Conservation (phyloP, 805 yeast species). For the Cyberlindnera euphorbiiphila region DNA sequence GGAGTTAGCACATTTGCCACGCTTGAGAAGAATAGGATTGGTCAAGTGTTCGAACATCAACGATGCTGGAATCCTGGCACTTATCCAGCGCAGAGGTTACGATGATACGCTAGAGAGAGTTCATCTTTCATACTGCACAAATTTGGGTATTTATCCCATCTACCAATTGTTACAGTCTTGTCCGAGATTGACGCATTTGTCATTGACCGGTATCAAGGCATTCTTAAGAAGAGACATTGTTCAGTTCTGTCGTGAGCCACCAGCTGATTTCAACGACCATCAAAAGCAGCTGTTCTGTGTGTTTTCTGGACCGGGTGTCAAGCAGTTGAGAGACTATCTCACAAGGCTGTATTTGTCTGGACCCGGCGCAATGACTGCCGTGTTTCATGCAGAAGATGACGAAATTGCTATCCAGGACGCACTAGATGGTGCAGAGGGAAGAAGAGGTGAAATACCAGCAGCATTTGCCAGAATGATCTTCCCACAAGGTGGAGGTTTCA, state of each 20-base stretch:
- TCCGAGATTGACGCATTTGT: slow-evolving; percentile 82
- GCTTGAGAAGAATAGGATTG: slow-evolving; percentile 83
- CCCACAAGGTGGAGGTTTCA: slow-evolving; percentile 1
- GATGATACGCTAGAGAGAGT: slow-evolving; percentile 88
- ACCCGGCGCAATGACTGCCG: neutral
- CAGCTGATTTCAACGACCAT: slow-evolving; percentile 83
- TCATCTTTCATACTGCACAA: slow-evolving; percentile 87
- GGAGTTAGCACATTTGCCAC: slow-evolving; percentile 72
- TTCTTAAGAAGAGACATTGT: slow-evolving; percentile 84
- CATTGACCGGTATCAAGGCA: slow-evolving; percentile 89
- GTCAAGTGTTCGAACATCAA: slow-evolving; percentile 89
- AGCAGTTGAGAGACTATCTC: slow-evolving; percentile 65
- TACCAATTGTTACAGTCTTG: slow-evolving; percentile 71
- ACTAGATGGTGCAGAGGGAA: neutral
- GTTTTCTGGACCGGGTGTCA: slow-evolving; percentile 87
- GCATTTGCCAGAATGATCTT: slow-evolving; percentile 5
- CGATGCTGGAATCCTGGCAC: slow-evolving; percentile 72
- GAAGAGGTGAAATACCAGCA: slow-evolving; percentile 1
- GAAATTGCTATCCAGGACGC: slow-evolving; percentile 1
- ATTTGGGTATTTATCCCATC: slow-evolving; percentile 75
- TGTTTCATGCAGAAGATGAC: neutral
- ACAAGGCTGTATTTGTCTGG: slow-evolving; percentile 31
- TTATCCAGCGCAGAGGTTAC: slow-evolving; percentile 62
- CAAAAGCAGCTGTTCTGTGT: slow-evolving; percentile 89
- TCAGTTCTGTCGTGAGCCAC: slow-evolving; percentile 85